Percentiles rank a stretch among this genome's conserved stretches.
These are phyloP conservation scores for Malus hybrid DNA, from an alignment of 331 rosid genomes.

Conservation along the genomic window DNA sequence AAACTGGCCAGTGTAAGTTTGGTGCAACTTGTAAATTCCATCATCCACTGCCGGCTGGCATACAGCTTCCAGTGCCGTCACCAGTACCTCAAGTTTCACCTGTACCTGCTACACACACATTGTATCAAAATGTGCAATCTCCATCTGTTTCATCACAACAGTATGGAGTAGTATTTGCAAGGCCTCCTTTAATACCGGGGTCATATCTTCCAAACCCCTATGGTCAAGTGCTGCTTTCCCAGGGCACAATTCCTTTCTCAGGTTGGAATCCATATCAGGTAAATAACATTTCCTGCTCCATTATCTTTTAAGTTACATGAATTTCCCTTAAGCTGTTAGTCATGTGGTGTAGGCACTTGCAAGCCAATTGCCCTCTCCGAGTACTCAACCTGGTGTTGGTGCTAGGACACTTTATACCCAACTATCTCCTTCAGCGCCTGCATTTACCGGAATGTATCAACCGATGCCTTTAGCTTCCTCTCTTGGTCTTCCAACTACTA, in stretches of 20 bases:
- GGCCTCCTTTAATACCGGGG: constrained; percentile 70
- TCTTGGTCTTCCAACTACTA: constrained; percentile 44
- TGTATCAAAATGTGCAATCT: constrained; percentile 61
- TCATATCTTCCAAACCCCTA: constrained; percentile 69
- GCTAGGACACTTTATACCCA: constrained; percentile 57
- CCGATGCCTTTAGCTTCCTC: constrained; percentile 38
- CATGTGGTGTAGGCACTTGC: constrained; percentile 50
- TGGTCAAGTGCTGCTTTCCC: constrained; percentile 73
- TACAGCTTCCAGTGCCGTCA: constrained; percentile 50
- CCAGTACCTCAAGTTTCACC: constrained; percentile 53
- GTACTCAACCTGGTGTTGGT: constrained; percentile 46
- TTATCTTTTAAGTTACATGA: constrained; percentile 11
- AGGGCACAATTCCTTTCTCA: constrained; percentile 59
- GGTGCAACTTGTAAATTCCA: constrained; percentile 93
- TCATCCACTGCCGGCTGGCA: constrained; percentile 76
- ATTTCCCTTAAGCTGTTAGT: constrained; percentile 19
- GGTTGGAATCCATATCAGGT: constrained; percentile 92
- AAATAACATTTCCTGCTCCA: constrained; percentile 20
- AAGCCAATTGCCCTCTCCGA: constrained; percentile 59
- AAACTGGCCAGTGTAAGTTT: constrained; percentile 93
- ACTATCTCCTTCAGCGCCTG: constrained; percentile 46
- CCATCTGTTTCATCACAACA: constrained; percentile 72
- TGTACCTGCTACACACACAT: constrained; percentile 42
- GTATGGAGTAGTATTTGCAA: constrained; percentile 69
- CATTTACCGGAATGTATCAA: constrained; percentile 52